These are phyloP conservation scores for Purpureocillium takamizusanense DNA, from an alignment of 2,329 filamentous ascomycete genomes.

Conservation along the genomic window DNA sequence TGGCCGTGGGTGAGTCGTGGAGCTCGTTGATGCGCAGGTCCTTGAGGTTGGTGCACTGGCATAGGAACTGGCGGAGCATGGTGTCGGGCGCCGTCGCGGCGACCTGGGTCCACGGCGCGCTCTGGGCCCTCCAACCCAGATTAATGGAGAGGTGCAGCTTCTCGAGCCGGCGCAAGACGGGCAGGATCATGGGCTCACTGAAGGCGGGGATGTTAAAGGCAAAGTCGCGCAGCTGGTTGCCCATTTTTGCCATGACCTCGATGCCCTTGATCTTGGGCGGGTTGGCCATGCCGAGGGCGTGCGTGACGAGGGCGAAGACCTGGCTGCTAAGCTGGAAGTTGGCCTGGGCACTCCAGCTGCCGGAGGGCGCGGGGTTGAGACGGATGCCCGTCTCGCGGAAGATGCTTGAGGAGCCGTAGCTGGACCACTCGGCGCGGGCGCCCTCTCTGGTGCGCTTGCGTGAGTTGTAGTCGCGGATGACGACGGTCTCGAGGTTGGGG, in stretches of 20 bases:
- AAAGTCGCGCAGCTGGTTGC: conserved; percentile 22
- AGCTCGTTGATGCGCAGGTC: conserved; percentile 27
- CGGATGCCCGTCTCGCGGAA: conserved; percentile 21
- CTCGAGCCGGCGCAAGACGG: conserved; percentile 35
- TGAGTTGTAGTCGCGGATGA: conserved; percentile 51
- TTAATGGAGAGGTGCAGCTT: conserved; percentile 28
- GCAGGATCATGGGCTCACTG: conserved; percentile 23
- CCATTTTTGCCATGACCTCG: conserved; percentile 34
- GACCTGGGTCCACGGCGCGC: neutral
- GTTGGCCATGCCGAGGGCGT: conserved; percentile 30
- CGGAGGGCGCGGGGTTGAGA: conserved; percentile 5
- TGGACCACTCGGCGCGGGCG: conserved; percentile 33
- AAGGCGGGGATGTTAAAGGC: conserved; percentile 38
- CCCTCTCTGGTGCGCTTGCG: conserved; percentile 39
- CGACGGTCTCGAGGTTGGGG: conserved; percentile 43
- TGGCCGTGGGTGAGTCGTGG: neutral
- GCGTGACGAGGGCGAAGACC: conserved; percentile 30
- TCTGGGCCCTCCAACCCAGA: conserved; percentile 6
- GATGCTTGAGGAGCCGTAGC: conserved; percentile 41
- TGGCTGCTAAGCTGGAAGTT: conserved; percentile 16
- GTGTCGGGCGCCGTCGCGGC: conserved; percentile 1
- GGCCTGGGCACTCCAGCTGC: conserved; percentile 5
- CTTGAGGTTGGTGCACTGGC: conserved; percentile 27
- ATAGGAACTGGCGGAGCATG: conserved; percentile 15
- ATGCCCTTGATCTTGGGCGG: conserved; percentile 28